These are phyloP conservation scores for Synchytrium microbalum DNA, from an alignment of 371 early-diverging fungal genomes.

Conservation along the genomic window DNA sequence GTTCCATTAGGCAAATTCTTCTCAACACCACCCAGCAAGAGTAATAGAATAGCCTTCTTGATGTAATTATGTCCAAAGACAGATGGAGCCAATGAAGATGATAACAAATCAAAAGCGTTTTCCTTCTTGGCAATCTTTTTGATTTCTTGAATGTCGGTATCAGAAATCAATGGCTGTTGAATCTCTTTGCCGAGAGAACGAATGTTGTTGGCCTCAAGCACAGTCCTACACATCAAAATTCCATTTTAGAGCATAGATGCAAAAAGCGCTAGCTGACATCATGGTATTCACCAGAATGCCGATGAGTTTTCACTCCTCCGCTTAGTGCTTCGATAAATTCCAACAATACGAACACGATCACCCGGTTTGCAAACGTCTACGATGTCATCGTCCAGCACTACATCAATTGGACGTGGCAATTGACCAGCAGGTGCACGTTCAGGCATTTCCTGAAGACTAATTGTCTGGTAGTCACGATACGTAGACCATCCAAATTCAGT, in stretches of 20 bases:
- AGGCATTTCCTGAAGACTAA: constrained; percentile 99
- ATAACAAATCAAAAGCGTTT: constrained; percentile 76
- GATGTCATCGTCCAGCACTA: constrained; percentile 95
- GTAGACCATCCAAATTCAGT: constrained; percentile 94
- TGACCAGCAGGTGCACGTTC: constrained; percentile 98
- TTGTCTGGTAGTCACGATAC: constrained; percentile 94
- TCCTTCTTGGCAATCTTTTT: constrained; percentile 57
- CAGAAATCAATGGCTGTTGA: constrained; percentile 46
- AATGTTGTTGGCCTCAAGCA: constrained; percentile 88
- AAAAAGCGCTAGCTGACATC: constrained; percentile 3
- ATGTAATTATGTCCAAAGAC: constrained; percentile 96
- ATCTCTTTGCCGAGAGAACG: constrained; percentile 59
- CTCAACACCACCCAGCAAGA: constrained; percentile 83
- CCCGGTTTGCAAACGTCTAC: constrained; percentile 98
- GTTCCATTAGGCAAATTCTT: constrained; percentile 84
- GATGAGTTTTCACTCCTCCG: constrained; percentile 70
- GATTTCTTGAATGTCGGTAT: constrained; percentile 78
- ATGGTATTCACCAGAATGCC: constrained; percentile 59
- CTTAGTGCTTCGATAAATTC: constrained; percentile 85
- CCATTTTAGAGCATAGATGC: not conserved
- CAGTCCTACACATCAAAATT: constrained; percentile 51
- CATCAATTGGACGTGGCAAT: constrained; percentile 93
- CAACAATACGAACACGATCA: constrained; percentile 94
- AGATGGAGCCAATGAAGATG: constrained; percentile 90
- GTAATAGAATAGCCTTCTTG: constrained; percentile 83